phyloP scores from a whole-genome alignment of 2,329 filamentous ascomycete species.

The Trichoderma sp. region DNA sequence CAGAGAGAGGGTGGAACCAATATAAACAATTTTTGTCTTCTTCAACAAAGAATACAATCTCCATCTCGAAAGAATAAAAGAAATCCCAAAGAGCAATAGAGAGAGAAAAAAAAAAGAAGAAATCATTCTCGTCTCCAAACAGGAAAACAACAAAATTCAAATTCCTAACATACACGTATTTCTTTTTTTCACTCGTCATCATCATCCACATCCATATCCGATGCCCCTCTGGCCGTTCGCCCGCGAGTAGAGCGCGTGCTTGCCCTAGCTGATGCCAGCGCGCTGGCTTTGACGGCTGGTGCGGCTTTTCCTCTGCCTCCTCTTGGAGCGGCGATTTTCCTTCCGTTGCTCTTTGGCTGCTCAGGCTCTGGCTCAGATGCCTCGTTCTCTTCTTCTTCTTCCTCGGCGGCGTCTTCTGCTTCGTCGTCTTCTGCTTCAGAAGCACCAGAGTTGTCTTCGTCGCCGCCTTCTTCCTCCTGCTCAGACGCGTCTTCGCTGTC shows the following conservation, averaged over 20 bases:
- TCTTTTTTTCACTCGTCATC: constrained; percentile 26
- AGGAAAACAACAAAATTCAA: background rate
- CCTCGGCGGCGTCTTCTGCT: constrained; percentile 30
- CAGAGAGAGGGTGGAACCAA: background rate
- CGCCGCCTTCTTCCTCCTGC: constrained; percentile 24
- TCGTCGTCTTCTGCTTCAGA: constrained; percentile 25
- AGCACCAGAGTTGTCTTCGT: constrained; percentile 23
- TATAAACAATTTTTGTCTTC: constrained; percentile 13
- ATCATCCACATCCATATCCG: constrained; percentile 42
- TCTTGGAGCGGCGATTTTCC: constrained; percentile 29
- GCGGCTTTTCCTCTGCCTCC: constrained; percentile 30
- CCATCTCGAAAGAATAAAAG: background rate
- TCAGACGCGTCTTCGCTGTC: constrained; percentile 26
- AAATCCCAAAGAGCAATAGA: background rate
- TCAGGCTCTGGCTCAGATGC: constrained; percentile 29
- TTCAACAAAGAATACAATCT: background rate
- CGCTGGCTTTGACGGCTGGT: constrained; percentile 33
- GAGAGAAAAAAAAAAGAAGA: background rate
- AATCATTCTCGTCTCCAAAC: constrained; percentile 12
- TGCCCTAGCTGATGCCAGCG: constrained; percentile 29
- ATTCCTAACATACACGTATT: constrained; percentile 18
- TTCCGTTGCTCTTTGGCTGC: constrained; percentile 33
- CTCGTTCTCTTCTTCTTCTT: constrained; percentile 29
- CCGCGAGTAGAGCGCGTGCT: constrained; percentile 33
- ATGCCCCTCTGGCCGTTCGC: constrained; percentile 32